Evolutionary conservation across 2,329 filamentous ascomycete species (phyloP).

Genomic region (Sclerotinia glacialis): DNA sequence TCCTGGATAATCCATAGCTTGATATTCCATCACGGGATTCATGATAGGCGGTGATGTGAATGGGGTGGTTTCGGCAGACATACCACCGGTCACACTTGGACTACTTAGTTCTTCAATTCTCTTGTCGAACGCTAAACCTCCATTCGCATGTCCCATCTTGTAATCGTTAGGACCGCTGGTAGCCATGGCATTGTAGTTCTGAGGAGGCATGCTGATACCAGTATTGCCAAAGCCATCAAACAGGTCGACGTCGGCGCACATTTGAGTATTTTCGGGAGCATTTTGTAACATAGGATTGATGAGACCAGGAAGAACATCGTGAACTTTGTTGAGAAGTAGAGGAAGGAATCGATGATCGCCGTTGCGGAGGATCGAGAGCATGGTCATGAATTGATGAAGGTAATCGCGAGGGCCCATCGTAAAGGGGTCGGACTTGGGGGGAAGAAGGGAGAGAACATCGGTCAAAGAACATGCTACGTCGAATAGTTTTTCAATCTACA

Average conservation of each 20-base stretch:
- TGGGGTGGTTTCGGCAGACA: conserved; percentile 17
- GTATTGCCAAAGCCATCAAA: conserved; percentile 65
- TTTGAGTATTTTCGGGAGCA: conserved; percentile 51
- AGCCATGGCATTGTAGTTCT: conserved; percentile 32
- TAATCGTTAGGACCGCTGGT: conserved; percentile 33
- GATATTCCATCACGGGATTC: conserved; percentile 21
- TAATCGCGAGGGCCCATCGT: conserved; percentile 68
- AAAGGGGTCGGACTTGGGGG: conserved; percentile 60
- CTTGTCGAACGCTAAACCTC: conserved; percentile 32
- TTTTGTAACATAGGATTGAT: conserved; percentile 59
- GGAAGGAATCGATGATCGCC: conserved; percentile 76
- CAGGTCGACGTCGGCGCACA: conserved; percentile 51
- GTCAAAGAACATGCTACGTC: conserved; percentile 71
- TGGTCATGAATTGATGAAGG: conserved; percentile 64
- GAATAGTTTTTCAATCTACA: conserved; percentile 73
- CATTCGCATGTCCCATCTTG: conserved; percentile 33
- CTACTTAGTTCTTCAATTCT: conserved; percentile 35
- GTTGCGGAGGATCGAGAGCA: conserved; percentile 68
- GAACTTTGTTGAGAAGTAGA: conserved; percentile 71
- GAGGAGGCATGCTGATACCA: conserved; percentile 49
- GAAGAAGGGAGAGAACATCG: conserved; percentile 67
- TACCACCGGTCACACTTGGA: conserved; percentile 23
- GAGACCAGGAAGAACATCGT: conserved; percentile 65
- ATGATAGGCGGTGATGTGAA: conserved; percentile 26
- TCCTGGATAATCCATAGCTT: conserved; percentile 21